phyloP scores from a whole-genome alignment of 257 asterid genomes.

The Prunella vulgaris region DNA sequence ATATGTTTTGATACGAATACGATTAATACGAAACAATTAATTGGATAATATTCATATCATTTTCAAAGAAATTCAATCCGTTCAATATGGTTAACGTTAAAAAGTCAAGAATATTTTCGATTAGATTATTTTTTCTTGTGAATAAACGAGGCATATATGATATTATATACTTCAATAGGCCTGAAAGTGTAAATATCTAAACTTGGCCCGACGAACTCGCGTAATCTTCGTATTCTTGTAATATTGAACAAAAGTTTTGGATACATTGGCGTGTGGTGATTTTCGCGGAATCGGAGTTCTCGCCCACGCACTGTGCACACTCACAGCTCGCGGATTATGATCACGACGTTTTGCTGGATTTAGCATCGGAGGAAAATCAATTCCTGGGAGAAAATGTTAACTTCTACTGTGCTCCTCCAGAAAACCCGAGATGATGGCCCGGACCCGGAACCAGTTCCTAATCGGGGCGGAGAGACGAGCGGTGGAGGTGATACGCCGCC shows the following conservation, averaged over 20 bases:
- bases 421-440: constrained; percentile 3
- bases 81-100: too few species aligned
- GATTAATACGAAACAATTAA: too few species aligned
- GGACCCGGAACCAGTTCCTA: not conserved
- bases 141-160: not conserved
- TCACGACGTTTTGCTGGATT: constrained; percentile 4
- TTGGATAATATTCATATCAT: too few species aligned
- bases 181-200: not conserved
- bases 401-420: constrained; percentile 6
- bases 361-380: not conserved
- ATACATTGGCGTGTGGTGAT: not conserved
- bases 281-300: not conserved
- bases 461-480: constrained; percentile 15
- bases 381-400: not conserved
- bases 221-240: not conserved
- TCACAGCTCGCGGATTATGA: not conserved
- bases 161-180: not conserved
- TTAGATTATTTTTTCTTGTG: too few species aligned
- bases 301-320: constrained; percentile 6
- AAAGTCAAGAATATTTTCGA: too few species aligned
- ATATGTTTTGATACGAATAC: too few species aligned
- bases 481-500: constrained; percentile 15
- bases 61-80: too few species aligned
- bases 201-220: not conserved
- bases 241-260: not conserved